These are phyloP conservation scores for Lactarius evosmus DNA, from an alignment of 768 basidiomycete genomes.

Conservation along the genomic window DNA sequence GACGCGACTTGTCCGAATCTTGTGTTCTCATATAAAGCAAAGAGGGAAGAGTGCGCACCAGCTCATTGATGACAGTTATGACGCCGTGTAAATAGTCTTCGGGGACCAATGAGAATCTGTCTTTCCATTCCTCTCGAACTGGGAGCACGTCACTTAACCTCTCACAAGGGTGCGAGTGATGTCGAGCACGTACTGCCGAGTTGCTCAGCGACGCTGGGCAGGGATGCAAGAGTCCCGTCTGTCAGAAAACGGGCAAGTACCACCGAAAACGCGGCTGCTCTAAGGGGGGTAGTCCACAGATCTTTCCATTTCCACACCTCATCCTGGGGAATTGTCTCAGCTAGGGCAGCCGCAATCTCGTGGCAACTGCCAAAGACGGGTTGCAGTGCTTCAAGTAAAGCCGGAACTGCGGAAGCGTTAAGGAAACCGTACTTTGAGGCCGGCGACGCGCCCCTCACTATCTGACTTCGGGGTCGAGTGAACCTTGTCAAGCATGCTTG, in stretches of 20 bases:
- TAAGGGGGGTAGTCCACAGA: slow-evolving; percentile 71
- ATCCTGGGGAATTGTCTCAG: slow-evolving; percentile 57
- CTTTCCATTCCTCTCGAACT: slow-evolving; percentile 57
- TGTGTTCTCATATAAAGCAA: too few species aligned
- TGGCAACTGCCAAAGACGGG: slow-evolving; percentile 56
- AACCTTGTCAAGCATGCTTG: slow-evolving; percentile 74
- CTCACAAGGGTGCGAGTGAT: neutral
- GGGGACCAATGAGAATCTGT: slow-evolving; percentile 56
- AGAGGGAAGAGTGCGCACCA: slow-evolving; percentile 47
- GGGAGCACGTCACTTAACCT: neutral
- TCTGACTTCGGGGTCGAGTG: slow-evolving; percentile 66
- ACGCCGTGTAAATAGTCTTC: slow-evolving; percentile 84
- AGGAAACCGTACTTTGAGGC: neutral
- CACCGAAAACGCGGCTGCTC: slow-evolving; percentile 63
- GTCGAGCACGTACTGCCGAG: slow-evolving; percentile 59
- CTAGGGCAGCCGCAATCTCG: slow-evolving; percentile 50
- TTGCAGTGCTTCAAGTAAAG: slow-evolving; percentile 53
- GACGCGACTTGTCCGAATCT: slow-evolving; percentile 54
- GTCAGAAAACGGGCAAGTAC: slow-evolving; percentile 65
- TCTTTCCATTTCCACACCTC: slow-evolving; percentile 87
- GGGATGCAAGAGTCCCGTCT: slow-evolving; percentile 53
- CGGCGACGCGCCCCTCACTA: slow-evolving; percentile 39
- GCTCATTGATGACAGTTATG: slow-evolving; percentile 74
- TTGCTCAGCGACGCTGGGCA: slow-evolving; percentile 47
- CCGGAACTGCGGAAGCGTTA: slow-evolving; percentile 47